Base-by-base conservation (phyloP, 805 yeast species). In the Komagataella populi region DNA sequence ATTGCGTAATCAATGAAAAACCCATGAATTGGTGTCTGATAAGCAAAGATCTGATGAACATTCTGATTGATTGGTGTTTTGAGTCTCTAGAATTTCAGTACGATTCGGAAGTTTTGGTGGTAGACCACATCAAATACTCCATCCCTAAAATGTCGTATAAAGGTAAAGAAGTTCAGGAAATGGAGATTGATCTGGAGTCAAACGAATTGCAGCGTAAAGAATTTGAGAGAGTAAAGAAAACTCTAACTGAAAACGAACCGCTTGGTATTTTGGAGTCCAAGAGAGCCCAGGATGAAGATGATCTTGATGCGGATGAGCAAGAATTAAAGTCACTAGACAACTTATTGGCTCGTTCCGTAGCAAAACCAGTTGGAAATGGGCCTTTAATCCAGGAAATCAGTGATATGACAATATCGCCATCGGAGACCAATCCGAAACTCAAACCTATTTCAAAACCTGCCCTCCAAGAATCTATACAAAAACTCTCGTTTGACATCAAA, bases 51-150 rank as follows among this genome's bases (percentile, higher is more conserved):
- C 70, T 88, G 51, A 71, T 80, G 53, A 72, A 79, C 48, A 82
- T 88, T 12, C 62, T 87, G 49, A 76, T 84, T 6, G 96, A 87
- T 61, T 87, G 96, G 84, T 83, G 95, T 59, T 63, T 88, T 45
- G 95, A 87, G 60, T 76, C 89, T 8, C 79, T 86, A 3, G 44
- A 50, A 47, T 67, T 81, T 53, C 59, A 74, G 23, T 54, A 52
- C 45, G 68, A 66, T 14, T 68, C 71, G 49, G 62, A 65, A 54
- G 64, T 58, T 23, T 50, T 80, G 1, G 64, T 68, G 3, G 69
- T 89, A 16, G 85, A 83, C 51, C 68, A 96, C 50, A 84, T 82
- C 50, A 62, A 62, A 44, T 70, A 80, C 48, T 62, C 78, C 3
- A 69, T 78, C 2, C 96, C 96, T 1, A 87, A 86, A 57, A 72